These are phyloP conservation scores for Canavalia ensiformis DNA, from an alignment of 306 rosid genomes.

Conservation along the genomic window DNA sequence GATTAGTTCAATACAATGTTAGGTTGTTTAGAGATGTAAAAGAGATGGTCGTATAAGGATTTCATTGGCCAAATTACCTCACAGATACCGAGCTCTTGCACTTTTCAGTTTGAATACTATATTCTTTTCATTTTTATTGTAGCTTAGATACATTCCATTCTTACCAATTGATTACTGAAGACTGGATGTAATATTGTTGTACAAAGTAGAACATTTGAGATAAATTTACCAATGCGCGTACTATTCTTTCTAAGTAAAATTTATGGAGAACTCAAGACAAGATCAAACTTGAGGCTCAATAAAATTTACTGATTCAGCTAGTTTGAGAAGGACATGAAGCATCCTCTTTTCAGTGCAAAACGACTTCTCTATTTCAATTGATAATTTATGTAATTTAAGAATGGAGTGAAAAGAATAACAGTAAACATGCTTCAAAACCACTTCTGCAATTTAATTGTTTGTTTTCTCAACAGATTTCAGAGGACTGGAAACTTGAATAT, in stretches of 20 bases:
- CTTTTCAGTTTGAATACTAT: no score
- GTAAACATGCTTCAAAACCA: neutral
- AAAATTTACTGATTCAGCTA: neutral
- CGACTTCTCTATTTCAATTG: neutral
- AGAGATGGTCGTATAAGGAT: neutral
- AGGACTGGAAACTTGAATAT: conserved; percentile 36
- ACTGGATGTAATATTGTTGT: no score
- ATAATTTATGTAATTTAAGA: neutral
- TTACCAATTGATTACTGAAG: no score
- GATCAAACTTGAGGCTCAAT: neutral
- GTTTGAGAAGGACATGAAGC: neutral
- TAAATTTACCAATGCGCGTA: no score
- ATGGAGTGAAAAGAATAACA: neutral
- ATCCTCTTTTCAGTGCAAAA: neutral
- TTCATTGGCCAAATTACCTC: no score
- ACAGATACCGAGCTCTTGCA: no score
- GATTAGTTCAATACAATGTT: neutral
- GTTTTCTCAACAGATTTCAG: conserved; percentile 16
- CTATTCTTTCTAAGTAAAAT: no score
- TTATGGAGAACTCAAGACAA: no score
- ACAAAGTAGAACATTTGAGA: no score
- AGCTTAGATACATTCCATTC: no score
- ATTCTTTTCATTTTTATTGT: no score
- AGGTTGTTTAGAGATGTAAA: neutral
- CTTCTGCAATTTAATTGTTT: neutral